Conservation (phyloP, 1,284 basidiomycete species). For the Heliocybe sulcata region DNA sequence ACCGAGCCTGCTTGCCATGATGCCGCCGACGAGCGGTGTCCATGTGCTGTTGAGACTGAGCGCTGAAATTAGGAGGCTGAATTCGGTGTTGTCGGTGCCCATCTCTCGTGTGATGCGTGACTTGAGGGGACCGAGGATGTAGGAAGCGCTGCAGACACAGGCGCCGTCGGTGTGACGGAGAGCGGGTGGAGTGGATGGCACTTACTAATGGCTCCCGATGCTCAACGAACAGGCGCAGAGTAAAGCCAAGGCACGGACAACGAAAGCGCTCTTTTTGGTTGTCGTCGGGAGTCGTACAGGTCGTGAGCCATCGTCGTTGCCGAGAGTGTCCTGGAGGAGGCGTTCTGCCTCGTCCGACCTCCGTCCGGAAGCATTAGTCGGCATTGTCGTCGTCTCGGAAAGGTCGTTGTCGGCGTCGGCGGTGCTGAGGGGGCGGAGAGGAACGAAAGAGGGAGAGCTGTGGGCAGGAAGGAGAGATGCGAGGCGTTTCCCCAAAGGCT, state of each 20-base stretch:
- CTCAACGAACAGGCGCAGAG: conserved; percentile 71
- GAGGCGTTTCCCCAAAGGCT: not conserved
- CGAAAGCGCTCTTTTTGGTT: not conserved
- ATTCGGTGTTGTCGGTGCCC: conserved; percentile 71
- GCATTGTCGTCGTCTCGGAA: not conserved
- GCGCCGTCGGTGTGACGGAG: not conserved
- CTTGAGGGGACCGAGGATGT: conserved; percentile 72
- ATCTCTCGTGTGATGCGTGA: conserved; percentile 65
- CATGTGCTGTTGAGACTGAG: conserved; percentile 74
- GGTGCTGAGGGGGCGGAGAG: not conserved
- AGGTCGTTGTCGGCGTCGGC: not conserved
- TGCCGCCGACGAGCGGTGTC: conserved; percentile 69
- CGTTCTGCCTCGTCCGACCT: not conserved
- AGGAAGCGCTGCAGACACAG: conserved; percentile 42
- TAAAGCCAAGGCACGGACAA: conserved; percentile 51
- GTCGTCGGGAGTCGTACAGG: not conserved
- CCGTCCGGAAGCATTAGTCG: not conserved
- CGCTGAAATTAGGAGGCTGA: conserved; percentile 68
- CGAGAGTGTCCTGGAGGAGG: not conserved
- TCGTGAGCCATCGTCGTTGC: not conserved
- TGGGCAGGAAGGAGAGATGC: not conserved
- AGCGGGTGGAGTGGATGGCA: conserved; percentile 6
- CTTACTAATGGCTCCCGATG: conserved; percentile 71
- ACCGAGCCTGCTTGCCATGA: conserved; percentile 62
- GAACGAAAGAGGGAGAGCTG: not conserved